Evolutionary conservation across 2,329 filamentous ascomycete genomes (phyloP).

Genomic region (Neurospora sp.): DNA sequence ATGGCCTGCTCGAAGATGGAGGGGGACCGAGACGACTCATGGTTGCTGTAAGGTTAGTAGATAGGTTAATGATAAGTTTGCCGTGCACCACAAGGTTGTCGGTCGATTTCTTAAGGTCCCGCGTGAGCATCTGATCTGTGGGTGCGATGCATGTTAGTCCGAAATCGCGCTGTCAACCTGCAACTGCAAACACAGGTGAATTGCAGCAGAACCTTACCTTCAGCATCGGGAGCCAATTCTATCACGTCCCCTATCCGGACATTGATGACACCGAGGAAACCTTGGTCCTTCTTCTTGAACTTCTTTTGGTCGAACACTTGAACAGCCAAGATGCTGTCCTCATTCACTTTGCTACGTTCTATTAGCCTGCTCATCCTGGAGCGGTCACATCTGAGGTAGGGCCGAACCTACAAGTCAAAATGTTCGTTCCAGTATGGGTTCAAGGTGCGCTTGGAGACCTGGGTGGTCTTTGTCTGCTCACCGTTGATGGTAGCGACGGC

Average conservation of each 20-base stretch:
- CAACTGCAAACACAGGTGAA: neutral
- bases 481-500: slow-evolving; percentile 94
- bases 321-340: slow-evolving; percentile 93
- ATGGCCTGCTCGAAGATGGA: slow-evolving; percentile 36
- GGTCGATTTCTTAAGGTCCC: slow-evolving; percentile 94
- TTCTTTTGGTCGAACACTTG: slow-evolving; percentile 99
- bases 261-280: slow-evolving; percentile 95
- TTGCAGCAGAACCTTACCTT: slow-evolving; percentile 51
- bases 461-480: slow-evolving; percentile 97
- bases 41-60: slow-evolving; percentile 66
- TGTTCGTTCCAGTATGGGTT: slow-evolving; percentile 99
- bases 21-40: slow-evolving; percentile 15
- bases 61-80: slow-evolving; percentile 93
- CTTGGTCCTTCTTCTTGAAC: slow-evolving; percentile 99
- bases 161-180: neutral
- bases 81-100: slow-evolving; percentile 97
- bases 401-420: slow-evolving; percentile 77
- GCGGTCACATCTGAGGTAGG: neutral
- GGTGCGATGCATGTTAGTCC: slow-evolving; percentile 14
- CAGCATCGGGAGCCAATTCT: slow-evolving; percentile 78
- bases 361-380: slow-evolving; percentile 6
- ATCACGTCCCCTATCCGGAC: slow-evolving; percentile 91
- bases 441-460: slow-evolving; percentile 91
- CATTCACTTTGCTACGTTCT: slow-evolving; percentile 64
- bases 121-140: slow-evolving; percentile 96